phyloP scores from a whole-genome alignment of 352 stramenopile genomes.

The Phytophthora chlamydospora region DNA sequence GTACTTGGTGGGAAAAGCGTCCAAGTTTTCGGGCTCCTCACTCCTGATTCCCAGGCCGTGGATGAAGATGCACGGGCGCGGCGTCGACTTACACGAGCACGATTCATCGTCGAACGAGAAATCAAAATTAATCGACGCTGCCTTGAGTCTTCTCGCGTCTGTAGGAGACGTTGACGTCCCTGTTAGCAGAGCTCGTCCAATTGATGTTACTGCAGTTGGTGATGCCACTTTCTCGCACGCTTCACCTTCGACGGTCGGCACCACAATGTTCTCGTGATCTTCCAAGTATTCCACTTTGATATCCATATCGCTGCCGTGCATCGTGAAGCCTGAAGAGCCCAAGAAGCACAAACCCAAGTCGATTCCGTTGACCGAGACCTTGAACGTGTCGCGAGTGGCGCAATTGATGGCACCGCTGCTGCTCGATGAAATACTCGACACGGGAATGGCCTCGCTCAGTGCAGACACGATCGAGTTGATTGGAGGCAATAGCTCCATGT shows the following conservation, averaged over 20 bases:
- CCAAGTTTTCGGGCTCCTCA: conserved; percentile 17
- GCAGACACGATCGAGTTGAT: conserved; percentile 35
- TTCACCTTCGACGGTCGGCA: background rate
- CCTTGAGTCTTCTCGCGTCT: conserved; percentile 5
- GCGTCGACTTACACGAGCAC: conserved; percentile 22
- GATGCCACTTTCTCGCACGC: conserved; percentile 20
- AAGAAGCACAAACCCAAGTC: conserved; percentile 32
- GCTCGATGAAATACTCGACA: conserved; percentile 14
- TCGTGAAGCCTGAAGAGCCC: conserved; percentile 14
- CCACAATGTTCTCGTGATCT: conserved; percentile 10
- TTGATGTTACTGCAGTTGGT: conserved; percentile 13
- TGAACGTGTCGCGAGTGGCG: conserved; percentile 24
- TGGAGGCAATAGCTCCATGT: conserved; percentile 14
- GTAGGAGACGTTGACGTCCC: conserved; percentile 4
- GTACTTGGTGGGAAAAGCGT: conserved; percentile 28
- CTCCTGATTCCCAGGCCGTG: conserved; percentile 30
- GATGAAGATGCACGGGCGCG: conserved; percentile 27
- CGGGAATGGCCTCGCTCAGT: conserved; percentile 17
- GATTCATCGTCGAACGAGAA: conserved; percentile 9
- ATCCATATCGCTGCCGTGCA: conserved; percentile 26
- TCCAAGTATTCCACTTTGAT: conserved; percentile 26
- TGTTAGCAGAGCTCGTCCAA: conserved; percentile 26
- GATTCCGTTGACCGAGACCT: conserved; percentile 31
- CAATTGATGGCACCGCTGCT: conserved; percentile 24
- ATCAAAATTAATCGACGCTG: conserved; percentile 20